A percentile compares a stretch with the other conserved stretches of the same genome.
phyloP scores from a whole-genome alignment of 2,329 filamentous ascomycete species.

The Ophiostoma sp. region DNA sequence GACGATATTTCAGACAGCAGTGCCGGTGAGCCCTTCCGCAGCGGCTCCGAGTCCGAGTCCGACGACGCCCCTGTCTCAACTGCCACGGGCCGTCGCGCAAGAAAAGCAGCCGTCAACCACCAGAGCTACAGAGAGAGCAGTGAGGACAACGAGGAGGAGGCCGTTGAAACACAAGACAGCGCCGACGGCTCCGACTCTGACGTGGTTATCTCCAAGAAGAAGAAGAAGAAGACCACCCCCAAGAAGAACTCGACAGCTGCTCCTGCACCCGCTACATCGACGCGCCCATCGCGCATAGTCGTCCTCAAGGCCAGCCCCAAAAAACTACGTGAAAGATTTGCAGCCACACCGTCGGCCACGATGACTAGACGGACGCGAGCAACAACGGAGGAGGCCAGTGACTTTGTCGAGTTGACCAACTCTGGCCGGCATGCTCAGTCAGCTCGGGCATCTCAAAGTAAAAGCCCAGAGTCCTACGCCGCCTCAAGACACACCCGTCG shows the following conservation, averaged over 20 bases:
- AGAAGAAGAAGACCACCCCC: constrained; percentile 34
- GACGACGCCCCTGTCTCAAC: constrained; percentile 31
- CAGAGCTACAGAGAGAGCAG: constrained; percentile 46
- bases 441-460: constrained; percentile 48
- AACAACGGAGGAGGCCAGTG: constrained; percentile 50
- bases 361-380: constrained; percentile 49
- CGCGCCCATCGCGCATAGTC: constrained; percentile 30
- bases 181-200: constrained; percentile 36
- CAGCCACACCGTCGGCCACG: constrained; percentile 22
- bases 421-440: constrained; percentile 54
- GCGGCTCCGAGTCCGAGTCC: constrained; percentile 38
- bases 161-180: constrained; percentile 33
- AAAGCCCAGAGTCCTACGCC: constrained; percentile 49
- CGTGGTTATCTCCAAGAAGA: constrained; percentile 38
- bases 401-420: constrained; percentile 54
- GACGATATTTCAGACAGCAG: constrained; percentile 52
- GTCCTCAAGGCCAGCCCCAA: constrained; percentile 30
- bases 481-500: constrained; percentile 42
- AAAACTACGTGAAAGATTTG: constrained; percentile 20
- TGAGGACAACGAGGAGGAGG: constrained; percentile 31
- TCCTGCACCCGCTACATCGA: constrained; percentile 2
- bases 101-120: constrained; percentile 42
- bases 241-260: constrained; percentile 6
- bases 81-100: constrained; percentile 42
- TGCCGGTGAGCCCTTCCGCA: constrained; percentile 46